Percentiles rank a stretch among this genome's conserved stretches.
These are phyloP conservation scores for Mycena rebaudengoi DNA, from an alignment of 768 basidiomycete genomes.

Conservation along the genomic window DNA sequence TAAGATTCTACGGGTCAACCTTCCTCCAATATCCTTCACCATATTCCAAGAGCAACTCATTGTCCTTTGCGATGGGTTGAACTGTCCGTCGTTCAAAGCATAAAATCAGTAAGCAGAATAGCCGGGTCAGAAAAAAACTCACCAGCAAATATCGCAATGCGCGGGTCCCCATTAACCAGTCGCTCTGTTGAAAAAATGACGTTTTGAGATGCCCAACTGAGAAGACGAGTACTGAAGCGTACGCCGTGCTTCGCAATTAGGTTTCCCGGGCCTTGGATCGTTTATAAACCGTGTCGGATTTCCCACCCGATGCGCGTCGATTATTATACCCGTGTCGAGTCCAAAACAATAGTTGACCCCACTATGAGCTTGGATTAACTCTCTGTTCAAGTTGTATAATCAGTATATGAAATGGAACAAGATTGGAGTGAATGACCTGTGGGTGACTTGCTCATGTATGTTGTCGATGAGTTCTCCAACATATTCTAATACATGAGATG, in stretches of 20 bases:
- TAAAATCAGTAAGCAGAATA: neutral
- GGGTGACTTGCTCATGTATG: neutral
- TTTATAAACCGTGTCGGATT: neutral
- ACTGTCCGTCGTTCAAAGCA: neutral
- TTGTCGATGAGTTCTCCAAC: neutral
- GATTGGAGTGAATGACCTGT: neutral
- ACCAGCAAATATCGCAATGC: neutral
- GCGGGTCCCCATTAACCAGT: neutral
- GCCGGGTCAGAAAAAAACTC: neutral
- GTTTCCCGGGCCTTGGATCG: neutral
- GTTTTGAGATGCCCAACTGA: too few relatives aligned
- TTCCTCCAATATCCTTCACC: neutral
- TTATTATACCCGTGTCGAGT: too few relatives aligned
- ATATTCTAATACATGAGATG: neutral
- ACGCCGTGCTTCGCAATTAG: neutral
- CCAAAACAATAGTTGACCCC: neutral
- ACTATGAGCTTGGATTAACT: neutral
- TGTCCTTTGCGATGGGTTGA: neutral
- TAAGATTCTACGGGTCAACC: neutral
- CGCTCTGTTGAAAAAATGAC: neutral
- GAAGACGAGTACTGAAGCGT: neutral
- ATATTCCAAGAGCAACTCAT: neutral
- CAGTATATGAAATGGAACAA: neutral
- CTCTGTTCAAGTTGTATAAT: neutral
- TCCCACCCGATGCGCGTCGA: neutral